These are phyloP conservation scores for Auriscalpium microsporum DNA, from an alignment of 768 basidiomycete species.

Conservation along the genomic window DNA sequence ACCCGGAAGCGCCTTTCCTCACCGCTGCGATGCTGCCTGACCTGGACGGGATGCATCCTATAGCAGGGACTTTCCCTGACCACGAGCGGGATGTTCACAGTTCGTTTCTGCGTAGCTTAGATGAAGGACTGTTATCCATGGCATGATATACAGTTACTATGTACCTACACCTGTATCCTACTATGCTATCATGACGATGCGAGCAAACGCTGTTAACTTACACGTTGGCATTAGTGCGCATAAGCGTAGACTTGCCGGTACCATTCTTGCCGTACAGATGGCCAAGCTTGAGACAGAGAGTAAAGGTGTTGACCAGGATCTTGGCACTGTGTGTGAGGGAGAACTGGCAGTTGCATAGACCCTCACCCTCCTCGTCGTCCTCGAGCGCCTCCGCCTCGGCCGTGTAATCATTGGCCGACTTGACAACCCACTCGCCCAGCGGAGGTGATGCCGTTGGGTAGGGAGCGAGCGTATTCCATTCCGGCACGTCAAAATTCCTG, in stretches of 20 bases:
- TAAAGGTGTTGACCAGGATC: slow-evolving; percentile 94
- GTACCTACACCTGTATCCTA: too few relatives aligned
- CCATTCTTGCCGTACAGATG: slow-evolving; percentile 98
- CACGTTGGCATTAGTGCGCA: slow-evolving; percentile 85
- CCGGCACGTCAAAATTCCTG: slow-evolving; percentile 85
- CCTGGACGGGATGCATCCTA: too few relatives aligned
- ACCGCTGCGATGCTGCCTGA: too few relatives aligned
- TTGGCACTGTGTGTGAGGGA: slow-evolving; percentile 98
- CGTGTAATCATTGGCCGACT: slow-evolving; percentile 70
- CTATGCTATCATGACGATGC: too few relatives aligned
- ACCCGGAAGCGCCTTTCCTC: too few relatives aligned
- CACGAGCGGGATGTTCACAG: too few relatives aligned
- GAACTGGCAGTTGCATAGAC: slow-evolving; percentile 98
- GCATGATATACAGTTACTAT: too few relatives aligned
- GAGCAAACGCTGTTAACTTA: slow-evolving; percentile 14
- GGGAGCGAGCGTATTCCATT: slow-evolving; percentile 81
- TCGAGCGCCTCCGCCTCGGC: slow-evolving; percentile 63
- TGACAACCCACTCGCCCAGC: slow-evolving; percentile 84
- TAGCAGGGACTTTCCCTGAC: too few relatives aligned
- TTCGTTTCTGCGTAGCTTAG: too few relatives aligned
- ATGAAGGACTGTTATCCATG: too few relatives aligned
- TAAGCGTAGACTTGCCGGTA: slow-evolving; percentile 78
- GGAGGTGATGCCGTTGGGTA: too few relatives aligned
- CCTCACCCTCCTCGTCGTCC: slow-evolving; percentile 97
- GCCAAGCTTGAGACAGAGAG: slow-evolving; percentile 94